Base-by-base conservation (phyloP, 805 yeast species). In the Barnettozyma sucrosica region DNA sequence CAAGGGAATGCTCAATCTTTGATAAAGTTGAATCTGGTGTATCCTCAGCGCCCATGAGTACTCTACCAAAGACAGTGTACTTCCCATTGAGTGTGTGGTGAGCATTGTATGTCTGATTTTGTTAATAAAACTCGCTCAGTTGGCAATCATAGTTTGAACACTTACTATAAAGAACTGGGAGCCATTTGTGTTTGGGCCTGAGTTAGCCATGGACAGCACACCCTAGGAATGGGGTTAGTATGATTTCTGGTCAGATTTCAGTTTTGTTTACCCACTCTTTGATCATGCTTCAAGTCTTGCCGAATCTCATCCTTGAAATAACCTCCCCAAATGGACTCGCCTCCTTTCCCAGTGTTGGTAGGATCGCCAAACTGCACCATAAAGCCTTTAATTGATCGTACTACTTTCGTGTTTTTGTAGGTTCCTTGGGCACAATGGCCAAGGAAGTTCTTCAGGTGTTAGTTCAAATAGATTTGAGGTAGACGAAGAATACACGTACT, bases 281-380 rank as follows among this genome's bases (percentile, higher is more conserved):
- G 72, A 60, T 76, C 81, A 64, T 83, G 88, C 65, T 75, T 79
- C 58, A 83, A 64, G 18, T 62, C 60, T 56, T 79, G 64, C 78
- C 79, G 82, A 62, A 83, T 81, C 74, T 89, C 97, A 64, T 89
- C 97, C 10, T 74, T 75, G 60, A 88, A 82, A 60, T 74, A 80
- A 50, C 83, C 89, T 34, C 92, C 92, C 65, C 85, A 85, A 47
- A 85, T 81, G 16, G 87, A 80, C 62, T 82, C 89, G 41, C 93
- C 93, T 36, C 93, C 93, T 21, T 89, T 82, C 11, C 89, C 89
- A 49, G 81, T 70, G 47, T 69, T 69, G 14, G 87, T 81, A 63
- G 89, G 90, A 66, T 88, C 92, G 45, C 96, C 96, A 50, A 95
- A 93, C 66, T 86, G 95, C 53, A 89, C 76, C 79, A 86, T 80